Percentiles rank a stretch among this genome's conserved stretches.
These are phyloP conservation scores for Ricinus communis DNA, from an alignment of 345 rosid genomes.

Conservation along the genomic window DNA sequence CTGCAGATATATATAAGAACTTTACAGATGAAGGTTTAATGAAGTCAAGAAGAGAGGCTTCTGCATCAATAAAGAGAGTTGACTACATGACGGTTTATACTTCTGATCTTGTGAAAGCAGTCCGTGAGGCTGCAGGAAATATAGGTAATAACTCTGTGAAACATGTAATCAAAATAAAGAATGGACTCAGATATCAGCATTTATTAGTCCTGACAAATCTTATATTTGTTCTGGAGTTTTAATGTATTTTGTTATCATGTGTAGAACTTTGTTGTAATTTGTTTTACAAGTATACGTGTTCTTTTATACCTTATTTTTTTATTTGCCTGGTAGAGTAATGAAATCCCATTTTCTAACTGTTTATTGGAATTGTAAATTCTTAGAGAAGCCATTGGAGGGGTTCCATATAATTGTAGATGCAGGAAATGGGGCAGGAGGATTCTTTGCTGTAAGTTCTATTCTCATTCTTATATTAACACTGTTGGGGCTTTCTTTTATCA, in stretches of 20 bases:
- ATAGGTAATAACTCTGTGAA: conserved; percentile 52
- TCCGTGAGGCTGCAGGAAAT: conserved; percentile 80
- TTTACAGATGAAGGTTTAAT: conserved; percentile 40
- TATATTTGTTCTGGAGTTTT: not conserved
- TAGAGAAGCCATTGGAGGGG: conserved; percentile 96
- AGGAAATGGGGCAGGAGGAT: conserved; percentile 99
- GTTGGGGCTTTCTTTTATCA: not conserved
- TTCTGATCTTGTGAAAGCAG: conserved; percentile 82
- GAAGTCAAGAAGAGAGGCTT: conserved; percentile 38
- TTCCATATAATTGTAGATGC: conserved; percentile 98
- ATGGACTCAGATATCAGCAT: not conserved
- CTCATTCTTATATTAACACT: not conserved
- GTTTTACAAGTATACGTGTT: too few relatives aligned
- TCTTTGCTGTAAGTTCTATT: conserved; percentile 76
- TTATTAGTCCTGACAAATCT: not conserved
- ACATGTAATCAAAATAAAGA: conserved; percentile 12
- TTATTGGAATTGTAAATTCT: conserved; percentile 29
- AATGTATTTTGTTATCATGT: not conserved
- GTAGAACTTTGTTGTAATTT: not conserved
- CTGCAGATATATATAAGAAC: conserved; percentile 69
- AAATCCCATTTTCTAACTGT: conserved; percentile 25
- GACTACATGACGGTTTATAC: conserved; percentile 89
- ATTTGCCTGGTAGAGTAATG: conserved; percentile 4
- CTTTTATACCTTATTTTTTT: not conserved
- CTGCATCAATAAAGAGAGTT: conserved; percentile 52